Evolutionary conservation across 768 basidiomycete species (phyloP).

Genomic region (Lepiota brunneoincarnata): DNA sequence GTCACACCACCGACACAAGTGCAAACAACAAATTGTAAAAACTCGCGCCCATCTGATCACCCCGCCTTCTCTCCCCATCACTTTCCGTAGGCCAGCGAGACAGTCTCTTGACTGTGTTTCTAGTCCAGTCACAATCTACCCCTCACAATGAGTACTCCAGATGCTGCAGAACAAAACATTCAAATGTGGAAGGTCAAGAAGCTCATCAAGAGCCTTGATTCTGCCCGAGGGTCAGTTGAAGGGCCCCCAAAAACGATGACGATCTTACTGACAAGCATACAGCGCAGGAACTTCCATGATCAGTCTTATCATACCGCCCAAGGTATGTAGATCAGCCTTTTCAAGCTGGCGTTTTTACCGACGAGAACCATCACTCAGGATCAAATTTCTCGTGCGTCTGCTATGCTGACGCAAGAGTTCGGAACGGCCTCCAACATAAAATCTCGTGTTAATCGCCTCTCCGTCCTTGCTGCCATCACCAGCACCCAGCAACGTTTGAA

Average conservation of each 20-base stretch:
- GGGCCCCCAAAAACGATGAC: slow-evolving; percentile 16
- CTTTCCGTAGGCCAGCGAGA: slow-evolving; percentile 16
- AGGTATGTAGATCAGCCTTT: slow-evolving; percentile 41
- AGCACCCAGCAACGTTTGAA: slow-evolving; percentile 97
- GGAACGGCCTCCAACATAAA: slow-evolving; percentile 99
- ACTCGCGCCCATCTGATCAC: slow-evolving; percentile 22
- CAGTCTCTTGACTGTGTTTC: slow-evolving; percentile 25
- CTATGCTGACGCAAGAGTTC: slow-evolving; percentile 98
- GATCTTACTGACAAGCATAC: slow-evolving; percentile 20
- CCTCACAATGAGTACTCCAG: slow-evolving; percentile 70
- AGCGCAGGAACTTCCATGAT: slow-evolving; percentile 99
- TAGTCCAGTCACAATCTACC: slow-evolving; percentile 30
- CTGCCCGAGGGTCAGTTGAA: slow-evolving; percentile 74
- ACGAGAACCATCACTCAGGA: slow-evolving; percentile 41
- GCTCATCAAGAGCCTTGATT: slow-evolving; percentile 96
- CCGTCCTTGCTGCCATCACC: slow-evolving; percentile 96
- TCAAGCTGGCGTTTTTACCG: background rate
- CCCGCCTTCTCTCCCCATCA: slow-evolving; percentile 17
- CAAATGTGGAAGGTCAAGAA: slow-evolving; percentile 99
- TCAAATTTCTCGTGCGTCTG: slow-evolving; percentile 92
- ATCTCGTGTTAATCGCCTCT: slow-evolving; percentile 95
- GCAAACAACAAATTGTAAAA: slow-evolving; percentile 31
- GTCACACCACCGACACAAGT: slow-evolving; percentile 21
- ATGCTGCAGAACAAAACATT: slow-evolving; percentile 90
- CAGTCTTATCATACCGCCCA: slow-evolving; percentile 94